Percentiles rank a stretch among this genome's conserved stretches.
Conservation (phyloP, 306 rosid species). For the Coriaria nepalensis region DNA sequence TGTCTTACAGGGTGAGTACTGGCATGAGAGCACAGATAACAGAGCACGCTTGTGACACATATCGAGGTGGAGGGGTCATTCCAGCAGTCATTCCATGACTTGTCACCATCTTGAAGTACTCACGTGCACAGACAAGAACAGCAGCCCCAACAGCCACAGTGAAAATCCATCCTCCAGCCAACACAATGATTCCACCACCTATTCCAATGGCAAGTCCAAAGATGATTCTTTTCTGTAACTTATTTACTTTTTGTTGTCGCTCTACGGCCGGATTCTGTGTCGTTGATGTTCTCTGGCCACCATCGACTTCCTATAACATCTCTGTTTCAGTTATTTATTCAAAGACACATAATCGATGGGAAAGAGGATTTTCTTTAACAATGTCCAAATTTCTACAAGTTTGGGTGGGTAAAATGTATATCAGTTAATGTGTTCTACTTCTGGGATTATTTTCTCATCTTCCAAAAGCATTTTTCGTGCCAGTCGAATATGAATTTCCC, state of each 20-base stretch:
- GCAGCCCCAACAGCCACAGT: slow-evolving; percentile 49
- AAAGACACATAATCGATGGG: not conserved
- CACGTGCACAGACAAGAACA: slow-evolving; percentile 67
- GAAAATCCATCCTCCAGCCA: slow-evolving; percentile 93
- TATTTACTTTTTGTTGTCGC: slow-evolving; percentile 39
- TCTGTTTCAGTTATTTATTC: slow-evolving; percentile 13
- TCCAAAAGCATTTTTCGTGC: too few relatives aligned
- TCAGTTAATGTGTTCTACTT: too few relatives aligned
- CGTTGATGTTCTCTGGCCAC: slow-evolving; percentile 4
- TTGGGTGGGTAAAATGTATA: not conserved
- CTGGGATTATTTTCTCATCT: too few relatives aligned
- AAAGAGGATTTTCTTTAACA: not conserved
- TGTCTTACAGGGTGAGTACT: slow-evolving; percentile 58
- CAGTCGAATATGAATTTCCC: too few relatives aligned
- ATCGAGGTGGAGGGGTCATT: slow-evolving; percentile 96
- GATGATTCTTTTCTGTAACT: slow-evolving; percentile 53
- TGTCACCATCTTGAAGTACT: slow-evolving; percentile 77
- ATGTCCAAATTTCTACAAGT: not conserved
- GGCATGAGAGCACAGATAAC: slow-evolving; percentile 85
- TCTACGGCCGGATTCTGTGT: slow-evolving; percentile 24
- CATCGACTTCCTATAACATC: slow-evolving; percentile 30
- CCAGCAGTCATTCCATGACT: slow-evolving; percentile 81
- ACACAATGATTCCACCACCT: slow-evolving; percentile 51
- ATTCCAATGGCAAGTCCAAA: slow-evolving; percentile 87
- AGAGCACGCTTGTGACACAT: slow-evolving; percentile 74